Percentiles rank a stretch among this genome's conserved stretches.
These are phyloP conservation scores for Auricularia cornea DNA, from an alignment of 768 basidiomycete species.

Conservation along the genomic window DNA sequence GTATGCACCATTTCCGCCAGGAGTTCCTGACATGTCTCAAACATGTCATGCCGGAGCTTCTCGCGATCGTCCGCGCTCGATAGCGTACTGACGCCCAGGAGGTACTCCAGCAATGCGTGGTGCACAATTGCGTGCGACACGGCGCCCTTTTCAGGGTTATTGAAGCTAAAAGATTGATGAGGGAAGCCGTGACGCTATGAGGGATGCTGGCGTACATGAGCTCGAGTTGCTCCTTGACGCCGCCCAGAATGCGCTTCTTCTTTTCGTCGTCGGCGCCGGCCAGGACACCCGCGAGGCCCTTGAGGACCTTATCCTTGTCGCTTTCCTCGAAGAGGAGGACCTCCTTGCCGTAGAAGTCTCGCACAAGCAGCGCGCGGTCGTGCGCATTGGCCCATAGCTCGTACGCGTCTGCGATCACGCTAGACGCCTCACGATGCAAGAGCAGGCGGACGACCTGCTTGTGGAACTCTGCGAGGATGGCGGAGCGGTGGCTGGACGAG, in stretches of 20 bases:
- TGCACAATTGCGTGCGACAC: conserved; percentile 83
- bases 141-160: conserved; percentile 86
- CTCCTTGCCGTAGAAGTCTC: conserved; percentile 90
- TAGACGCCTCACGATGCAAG: conserved; percentile 76
- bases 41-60: conserved; percentile 68
- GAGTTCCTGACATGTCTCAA: conserved; percentile 79
- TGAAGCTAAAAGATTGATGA: conserved; percentile 34
- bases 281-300: conserved; percentile 58
- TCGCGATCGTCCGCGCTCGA: conserved; percentile 61
- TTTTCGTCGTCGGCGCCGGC: conserved; percentile 53
- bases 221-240: conserved; percentile 65
- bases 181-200: not conserved
- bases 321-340: conserved; percentile 57
- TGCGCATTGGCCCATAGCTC: conserved; percentile 82
- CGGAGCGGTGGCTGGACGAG: conserved; percentile 45
- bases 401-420: conserved; percentile 79
- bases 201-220: conserved; percentile 49
- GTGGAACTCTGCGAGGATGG: conserved; percentile 75
- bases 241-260: conserved; percentile 53
- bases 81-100: conserved; percentile 49
- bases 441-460: conserved; percentile 67
- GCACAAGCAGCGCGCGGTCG: conserved; percentile 69
- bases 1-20: conserved; percentile 93
- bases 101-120: conserved; percentile 78
- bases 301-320: conserved; percentile 42